phyloP scores from a whole-genome alignment of 805 yeast genomes.

The Suhomyces kilbournensis region DNA sequence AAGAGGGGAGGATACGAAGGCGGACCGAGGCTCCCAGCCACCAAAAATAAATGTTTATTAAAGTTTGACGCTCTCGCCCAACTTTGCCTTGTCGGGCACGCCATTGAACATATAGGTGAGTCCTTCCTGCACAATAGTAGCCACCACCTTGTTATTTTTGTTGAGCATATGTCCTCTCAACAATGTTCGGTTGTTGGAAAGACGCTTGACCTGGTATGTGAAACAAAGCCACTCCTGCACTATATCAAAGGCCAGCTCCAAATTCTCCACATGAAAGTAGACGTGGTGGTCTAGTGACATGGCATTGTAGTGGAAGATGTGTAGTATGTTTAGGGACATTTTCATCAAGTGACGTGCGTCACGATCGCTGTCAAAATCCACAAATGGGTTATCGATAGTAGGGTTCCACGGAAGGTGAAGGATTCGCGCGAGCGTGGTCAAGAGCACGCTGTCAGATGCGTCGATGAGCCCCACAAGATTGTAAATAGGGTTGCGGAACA shows the following conservation, averaged over 20 bases:
- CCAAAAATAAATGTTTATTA: not conserved
- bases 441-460: conserved; percentile 36
- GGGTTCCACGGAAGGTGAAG: conserved; percentile 44
- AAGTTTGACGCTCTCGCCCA: not conserved
- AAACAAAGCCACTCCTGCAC: conserved; percentile 37
- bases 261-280: conserved; percentile 35
- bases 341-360: conserved; percentile 32
- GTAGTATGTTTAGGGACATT: conserved; percentile 31
- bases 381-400: conserved; percentile 26
- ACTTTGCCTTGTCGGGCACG: conserved; percentile 10
- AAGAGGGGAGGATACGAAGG: not conserved
- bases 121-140: conserved; percentile 43
- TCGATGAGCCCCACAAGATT: conserved; percentile 38
- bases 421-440: conserved; percentile 41
- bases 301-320: conserved; percentile 41
- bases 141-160: conserved; percentile 29
- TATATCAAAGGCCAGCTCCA: conserved; percentile 23
- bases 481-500: conserved; percentile 23
- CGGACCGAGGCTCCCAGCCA: not conserved
- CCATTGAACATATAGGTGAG: conserved; percentile 32
- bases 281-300: conserved; percentile 46
- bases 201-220: conserved; percentile 33
- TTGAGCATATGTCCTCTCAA: conserved; percentile 37
- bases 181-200: conserved; percentile 33
- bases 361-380: conserved; percentile 29